Percentiles rank a stretch among this genome's conserved stretches.
phyloP scores from a whole-genome alignment of 2,329 filamentous ascomycete genomes.

The Colletotrichum sidae region DNA sequence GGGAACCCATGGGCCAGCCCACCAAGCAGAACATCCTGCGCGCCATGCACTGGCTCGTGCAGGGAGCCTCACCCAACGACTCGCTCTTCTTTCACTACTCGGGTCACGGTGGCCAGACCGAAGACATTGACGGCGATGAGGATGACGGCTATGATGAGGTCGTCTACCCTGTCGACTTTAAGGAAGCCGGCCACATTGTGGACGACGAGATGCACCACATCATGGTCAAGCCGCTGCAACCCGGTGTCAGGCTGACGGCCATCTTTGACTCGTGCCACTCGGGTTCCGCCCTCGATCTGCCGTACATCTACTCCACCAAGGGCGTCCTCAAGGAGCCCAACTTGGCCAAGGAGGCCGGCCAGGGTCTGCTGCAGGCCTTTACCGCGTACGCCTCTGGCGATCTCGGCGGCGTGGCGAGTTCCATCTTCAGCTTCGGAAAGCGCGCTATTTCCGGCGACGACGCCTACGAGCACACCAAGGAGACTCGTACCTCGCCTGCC shows the following conservation, averaged over 20 bases:
- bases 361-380: constrained; percentile 78
- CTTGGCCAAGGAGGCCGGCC: constrained; percentile 81
- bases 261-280: constrained; percentile 88
- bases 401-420: constrained; percentile 81
- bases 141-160: constrained; percentile 83
- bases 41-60: constrained; percentile 82
- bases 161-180: constrained; percentile 82
- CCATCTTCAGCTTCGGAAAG: constrained; percentile 88
- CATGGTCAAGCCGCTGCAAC: constrained; percentile 80
- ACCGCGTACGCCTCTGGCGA: constrained; percentile 87
- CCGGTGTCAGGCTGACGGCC: constrained; percentile 86
- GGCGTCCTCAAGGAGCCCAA: constrained; percentile 85
- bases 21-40: constrained; percentile 81
- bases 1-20: constrained; percentile 75
- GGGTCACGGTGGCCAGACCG: constrained; percentile 81
- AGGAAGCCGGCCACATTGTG: constrained; percentile 76
- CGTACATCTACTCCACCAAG: constrained; percentile 84
- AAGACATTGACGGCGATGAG: constrained; percentile 80
- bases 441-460: constrained; percentile 80
- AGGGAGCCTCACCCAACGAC: constrained; percentile 78
- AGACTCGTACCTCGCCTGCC: constrained; percentile 92
- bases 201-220: constrained; percentile 84
- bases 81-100: constrained; percentile 84
- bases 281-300: constrained; percentile 80
- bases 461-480: constrained; percentile 81